phyloP scores from a whole-genome alignment of 164 flowering plant genomes.

The Chimonanthus praecox region DNA sequence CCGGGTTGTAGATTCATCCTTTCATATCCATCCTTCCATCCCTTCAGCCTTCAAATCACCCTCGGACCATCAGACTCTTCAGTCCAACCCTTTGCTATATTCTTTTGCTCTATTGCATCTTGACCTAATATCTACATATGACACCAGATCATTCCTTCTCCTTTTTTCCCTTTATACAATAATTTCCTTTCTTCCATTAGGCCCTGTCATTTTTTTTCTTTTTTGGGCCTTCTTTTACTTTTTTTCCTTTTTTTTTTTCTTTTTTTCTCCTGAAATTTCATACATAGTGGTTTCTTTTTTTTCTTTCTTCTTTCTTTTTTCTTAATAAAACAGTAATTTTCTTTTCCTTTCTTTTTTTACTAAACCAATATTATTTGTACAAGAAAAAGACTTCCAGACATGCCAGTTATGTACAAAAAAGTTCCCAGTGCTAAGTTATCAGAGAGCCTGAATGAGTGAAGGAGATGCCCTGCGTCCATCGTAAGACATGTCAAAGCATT shows the following conservation, averaged over 20 bases:
- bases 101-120: not conserved
- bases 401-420: not conserved
- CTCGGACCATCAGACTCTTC: not conserved
- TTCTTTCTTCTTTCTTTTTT: not conserved
- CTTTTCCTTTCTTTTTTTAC: not conserved
- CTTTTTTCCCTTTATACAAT: not conserved
- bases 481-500: constrained; percentile 25
- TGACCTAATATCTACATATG: not conserved
- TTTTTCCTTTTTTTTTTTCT: not conserved
- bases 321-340: too few relatives aligned
- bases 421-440: constrained; percentile 15
- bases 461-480: constrained; percentile 31
- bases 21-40: not conserved
- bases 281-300: not conserved
- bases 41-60: constrained; percentile 1
- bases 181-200: not conserved
- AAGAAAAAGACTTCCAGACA: not conserved
- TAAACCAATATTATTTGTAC: not conserved
- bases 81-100: not conserved
- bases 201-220: not conserved
- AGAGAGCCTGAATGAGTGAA: constrained; percentile 20
- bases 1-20: not conserved
- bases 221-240: constrained; percentile 5
- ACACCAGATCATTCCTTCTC: not conserved
- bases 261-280: constrained; percentile 2